Base-by-base conservation (phyloP, 2,329 filamentous ascomycete species). In the Xylariaceae sp. region DNA sequence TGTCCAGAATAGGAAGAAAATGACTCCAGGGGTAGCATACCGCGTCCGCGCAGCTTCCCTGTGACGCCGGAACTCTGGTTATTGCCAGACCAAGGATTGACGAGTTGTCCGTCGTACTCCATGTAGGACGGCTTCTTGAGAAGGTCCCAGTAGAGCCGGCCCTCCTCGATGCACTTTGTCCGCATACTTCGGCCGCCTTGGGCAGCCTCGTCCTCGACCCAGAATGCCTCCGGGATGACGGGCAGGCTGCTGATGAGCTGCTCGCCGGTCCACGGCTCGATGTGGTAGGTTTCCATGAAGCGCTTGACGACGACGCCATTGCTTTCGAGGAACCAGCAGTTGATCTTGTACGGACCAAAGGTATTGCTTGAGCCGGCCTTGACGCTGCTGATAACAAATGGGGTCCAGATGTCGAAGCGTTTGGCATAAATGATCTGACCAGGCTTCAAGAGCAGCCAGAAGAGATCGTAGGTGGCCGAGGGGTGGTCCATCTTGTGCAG, bases 361-460 rank as follows among this genome's bases (percentile, higher is more conserved):
- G 2, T 31, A 17, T 24, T 48, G 34, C n/a, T 41, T 26, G 54
- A 54, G 14, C 55, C 49, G 17, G 49, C 50, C 24, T n/a, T 31
- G 45, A 78, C 65, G n/a, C 62, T 68, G 51, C 74, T 77, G 36
- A 80, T 70, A 19, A 81, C 69, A 51, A 72, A 77, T 0, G 78
- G 74, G 9, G 70, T 72, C 76, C 78, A 78, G 17, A 74, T 70
- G 39, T 74, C 70, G 52, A 75, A 67, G 19, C 70, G 67, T 59
- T 79, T 77, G 53, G 69, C 65, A 53, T 80, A 82, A 34, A 80
- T 65, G 36, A 80, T 69, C 53, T 75, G 69, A 0, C 79, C 78
- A 1, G 79, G 79, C 68, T 77, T 79, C 37, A 79, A 72, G 3
- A 80, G 71, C 33, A 80, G 67, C 77, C 79, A 81, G 53, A 79